Base-by-base conservation (phyloP, 345 rosid species). In the Eutrema japonicum region DNA sequence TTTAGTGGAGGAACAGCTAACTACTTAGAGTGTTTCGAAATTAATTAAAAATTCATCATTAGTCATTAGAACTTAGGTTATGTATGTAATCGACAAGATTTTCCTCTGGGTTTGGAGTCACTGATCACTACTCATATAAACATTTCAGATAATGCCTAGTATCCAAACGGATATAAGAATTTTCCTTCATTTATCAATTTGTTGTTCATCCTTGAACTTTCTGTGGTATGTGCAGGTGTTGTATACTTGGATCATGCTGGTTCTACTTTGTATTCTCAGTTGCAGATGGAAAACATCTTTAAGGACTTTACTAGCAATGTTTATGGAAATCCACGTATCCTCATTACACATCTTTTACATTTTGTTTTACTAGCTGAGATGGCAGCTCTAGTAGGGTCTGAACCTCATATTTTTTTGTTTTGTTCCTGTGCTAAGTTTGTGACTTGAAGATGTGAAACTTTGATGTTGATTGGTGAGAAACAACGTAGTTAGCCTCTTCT, bases 271-370 rank as follows among this genome's bases (percentile, higher is more conserved):
- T 92, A 89, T 80, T 95, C 99, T 29, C 97, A 92, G 77, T 74
- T 83, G 84, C 99, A 92, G 85, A 86, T 95, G 96, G 97, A 92
- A 74, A 81, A 84, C 30, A 63, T 92, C n/a, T 83, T 89, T 55
- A 87, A 82, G 64, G 88, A 95, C 50, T 80, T 95, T 22, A 76
- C 80, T 1, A 27, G 84, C 61, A 84, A 56, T 70, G 87, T 95
- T 71, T 92, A 85, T 64, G 99, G 92, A 78, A 95, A 95, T 81
- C 99, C 99, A 27, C 99, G 96, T 95, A 95, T 95, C 96, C 93
- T 81, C 7, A 30, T 41, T 12, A 22, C 18, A 29, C 10, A n/a
- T 51, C n/a, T 7, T 43, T 45, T 52, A 48, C 45, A 12, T 57
- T 78, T 33, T 52, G 0, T 48, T 33, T 43, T 32, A 47, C 47